A percentile compares a stretch with the other conserved stretches of the same genome.
These are phyloP conservation scores for Beauveria bassiana DNA, from an alignment of 2,329 filamentous ascomycete species.

Conservation along the genomic window DNA sequence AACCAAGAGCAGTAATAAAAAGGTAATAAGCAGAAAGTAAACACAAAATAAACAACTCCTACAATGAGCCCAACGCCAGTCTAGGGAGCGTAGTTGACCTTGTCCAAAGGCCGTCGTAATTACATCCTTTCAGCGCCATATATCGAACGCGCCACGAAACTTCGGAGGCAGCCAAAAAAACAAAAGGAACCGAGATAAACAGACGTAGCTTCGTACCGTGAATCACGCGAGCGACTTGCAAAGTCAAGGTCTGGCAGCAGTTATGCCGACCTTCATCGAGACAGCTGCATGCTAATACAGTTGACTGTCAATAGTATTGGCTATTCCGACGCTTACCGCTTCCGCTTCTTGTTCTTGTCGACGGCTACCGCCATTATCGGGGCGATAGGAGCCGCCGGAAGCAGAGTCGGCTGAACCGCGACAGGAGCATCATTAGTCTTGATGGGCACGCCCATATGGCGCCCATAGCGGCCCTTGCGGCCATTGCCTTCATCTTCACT, in stretches of 20 bases:
- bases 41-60: conserved; percentile 1
- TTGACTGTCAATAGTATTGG: neutral
- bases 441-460: conserved; percentile 61
- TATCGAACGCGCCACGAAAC: conserved; percentile 18
- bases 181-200: neutral
- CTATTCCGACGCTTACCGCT: conserved; percentile 36
- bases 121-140: conserved; percentile 28
- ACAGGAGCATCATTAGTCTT: conserved; percentile 43
- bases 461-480: conserved; percentile 83
- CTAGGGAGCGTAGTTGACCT: conserved; percentile 12
- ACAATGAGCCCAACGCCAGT: conserved; percentile 11
- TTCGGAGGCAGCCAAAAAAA: neutral
- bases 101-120: conserved; percentile 26
- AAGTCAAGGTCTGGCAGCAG: neutral
- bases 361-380: conserved; percentile 24
- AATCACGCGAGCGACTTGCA: neutral
- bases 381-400: conserved; percentile 38
- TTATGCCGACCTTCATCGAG: neutral
- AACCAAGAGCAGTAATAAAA: conserved; percentile 8
- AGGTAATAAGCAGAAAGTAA: neutral
- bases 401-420: conserved; percentile 30
- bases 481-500: conserved; percentile 98
- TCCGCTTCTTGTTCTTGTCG: conserved; percentile 56
- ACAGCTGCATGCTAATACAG: neutral
- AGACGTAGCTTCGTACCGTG: conserved; percentile 11